phyloP scores from a whole-genome alignment of 163 green algal genomes.

The Chlorella variabilis region DNA sequence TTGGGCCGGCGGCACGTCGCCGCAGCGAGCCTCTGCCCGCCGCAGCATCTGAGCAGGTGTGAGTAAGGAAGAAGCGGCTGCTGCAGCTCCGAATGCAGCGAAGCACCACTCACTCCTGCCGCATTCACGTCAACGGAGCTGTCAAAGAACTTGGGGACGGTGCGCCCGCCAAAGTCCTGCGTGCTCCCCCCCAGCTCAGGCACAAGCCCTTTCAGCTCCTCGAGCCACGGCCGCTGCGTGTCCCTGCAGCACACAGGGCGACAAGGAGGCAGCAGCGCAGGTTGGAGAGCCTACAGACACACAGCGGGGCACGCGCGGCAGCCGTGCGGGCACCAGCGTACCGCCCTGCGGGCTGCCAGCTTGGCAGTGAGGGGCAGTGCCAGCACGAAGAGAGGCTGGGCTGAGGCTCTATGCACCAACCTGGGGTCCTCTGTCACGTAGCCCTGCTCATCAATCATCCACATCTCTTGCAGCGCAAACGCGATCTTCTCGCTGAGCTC shows the following conservation, averaged over 20 bases:
- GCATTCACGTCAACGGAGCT: not conserved
- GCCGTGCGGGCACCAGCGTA: no score
- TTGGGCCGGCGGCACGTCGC: no score
- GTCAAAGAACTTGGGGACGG: not conserved
- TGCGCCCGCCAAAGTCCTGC: not conserved
- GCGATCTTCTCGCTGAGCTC: constrained; percentile 3
- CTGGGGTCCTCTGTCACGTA: constrained; percentile 14
- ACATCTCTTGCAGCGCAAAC: not conserved
- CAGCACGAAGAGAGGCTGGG: no score
- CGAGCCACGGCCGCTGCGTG: not conserved
- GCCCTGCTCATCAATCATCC: constrained; percentile 19
- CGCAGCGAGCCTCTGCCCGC: no score
- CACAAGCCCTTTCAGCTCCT: not conserved
- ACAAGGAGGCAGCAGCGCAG: no score
- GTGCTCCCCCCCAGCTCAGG: not conserved
- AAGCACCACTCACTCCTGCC: not conserved
- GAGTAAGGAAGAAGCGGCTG: no score
- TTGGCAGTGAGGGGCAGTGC: no score
- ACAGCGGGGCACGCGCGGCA: no score
- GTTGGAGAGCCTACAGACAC: no score
- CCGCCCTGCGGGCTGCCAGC: no score
- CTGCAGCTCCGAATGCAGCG: no score
- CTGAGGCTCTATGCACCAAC: not conserved
- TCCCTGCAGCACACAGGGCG: not conserved
- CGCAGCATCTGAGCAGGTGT: no score